Base-by-base conservation (phyloP, 108 stramenopile genomes). In the Thalassiosira profunda region DNA sequence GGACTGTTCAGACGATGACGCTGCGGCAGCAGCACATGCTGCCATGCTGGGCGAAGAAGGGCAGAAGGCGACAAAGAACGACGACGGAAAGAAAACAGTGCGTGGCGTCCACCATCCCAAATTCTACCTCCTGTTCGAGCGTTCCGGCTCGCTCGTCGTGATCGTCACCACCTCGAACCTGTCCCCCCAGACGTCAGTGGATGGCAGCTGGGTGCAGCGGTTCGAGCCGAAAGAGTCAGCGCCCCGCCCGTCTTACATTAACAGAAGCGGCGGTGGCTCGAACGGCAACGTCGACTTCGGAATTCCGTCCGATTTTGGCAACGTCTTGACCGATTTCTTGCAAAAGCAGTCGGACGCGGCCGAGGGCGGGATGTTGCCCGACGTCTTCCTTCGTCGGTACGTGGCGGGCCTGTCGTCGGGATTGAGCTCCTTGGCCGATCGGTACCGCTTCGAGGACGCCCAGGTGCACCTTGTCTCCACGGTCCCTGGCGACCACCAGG, bases 81-180 rank as follows among this genome's bases (percentile, higher is more conserved):
- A 64, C 15, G 48, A 47, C 44, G 15, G 37, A 33, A 25, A 31
- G 44, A 37, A 61, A 58, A 43, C 48, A 40, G 40, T 23, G 11
- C 18, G 34, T 8, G 92, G 92, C 7, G 89, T 90, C 11, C 85
- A 94, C 30, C 92, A 94, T 75, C 92, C 92, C 10, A 94, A 94
- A 64, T 94, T 83, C 62, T 80, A 86, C 70, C 57, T 93, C n/a
- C 58, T 94, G 14, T 87, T 94, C 34, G 88, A 89, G 59, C 70
- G 46, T 6, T 53, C 54, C 17, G 92, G 92, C 3, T 79, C 85
- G 20, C 23, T 91, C 36, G 80, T 91, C 5, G 89, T 94, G 1
- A 76, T 90, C 14, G 70, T 94, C 2, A 84, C 89, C 18, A 94
- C 89, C 5, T 64, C 84, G 46, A 94, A 94, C 48, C 43, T 91